Conservation (phyloP, 371 early-diverging fungal genomes). For the Zychaea mexicana region DNA sequence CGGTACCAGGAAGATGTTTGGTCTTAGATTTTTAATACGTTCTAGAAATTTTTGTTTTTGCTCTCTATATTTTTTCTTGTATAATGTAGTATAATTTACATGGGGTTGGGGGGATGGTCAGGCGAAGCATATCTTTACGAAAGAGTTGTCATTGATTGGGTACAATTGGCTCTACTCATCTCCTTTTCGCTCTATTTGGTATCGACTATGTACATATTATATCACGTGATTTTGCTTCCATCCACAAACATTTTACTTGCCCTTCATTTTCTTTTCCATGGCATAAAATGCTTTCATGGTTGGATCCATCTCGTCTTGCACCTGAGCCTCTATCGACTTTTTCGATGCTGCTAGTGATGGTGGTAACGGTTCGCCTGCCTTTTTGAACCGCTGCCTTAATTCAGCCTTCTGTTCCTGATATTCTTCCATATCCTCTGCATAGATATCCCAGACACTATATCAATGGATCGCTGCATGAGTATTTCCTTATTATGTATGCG, state of each 20-base stretch:
- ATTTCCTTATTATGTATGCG: not conserved
- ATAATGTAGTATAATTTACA: not conserved
- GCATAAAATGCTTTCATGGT: constrained; percentile 47
- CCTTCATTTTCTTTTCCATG: constrained; percentile 37
- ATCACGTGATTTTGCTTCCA: not conserved
- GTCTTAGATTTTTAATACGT: constrained; percentile 53
- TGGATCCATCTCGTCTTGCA: constrained; percentile 43
- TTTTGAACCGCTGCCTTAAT: constrained; percentile 24
- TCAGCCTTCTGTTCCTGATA: constrained; percentile 27
- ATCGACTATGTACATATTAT: not conserved
- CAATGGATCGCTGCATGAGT: not conserved
- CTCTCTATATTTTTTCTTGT: not conserved
- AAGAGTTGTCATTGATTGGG: too few species aligned
- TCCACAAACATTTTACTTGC: not conserved
- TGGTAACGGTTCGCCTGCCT: constrained; percentile 31
- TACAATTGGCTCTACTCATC: not conserved
- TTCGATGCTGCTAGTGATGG: constrained; percentile 17
- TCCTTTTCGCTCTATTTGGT: not conserved
- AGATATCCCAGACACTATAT: constrained; percentile 48
- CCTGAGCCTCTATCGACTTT: constrained; percentile 17
- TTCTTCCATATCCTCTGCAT: constrained; percentile 47
- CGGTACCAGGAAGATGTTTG: constrained; percentile 97
- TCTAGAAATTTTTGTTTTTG: too few species aligned
- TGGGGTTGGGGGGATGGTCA: too few species aligned
- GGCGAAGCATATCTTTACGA: too few species aligned